phyloP scores from a whole-genome alignment of 805 yeast genomes.

The Clavispora phyllophila region DNA sequence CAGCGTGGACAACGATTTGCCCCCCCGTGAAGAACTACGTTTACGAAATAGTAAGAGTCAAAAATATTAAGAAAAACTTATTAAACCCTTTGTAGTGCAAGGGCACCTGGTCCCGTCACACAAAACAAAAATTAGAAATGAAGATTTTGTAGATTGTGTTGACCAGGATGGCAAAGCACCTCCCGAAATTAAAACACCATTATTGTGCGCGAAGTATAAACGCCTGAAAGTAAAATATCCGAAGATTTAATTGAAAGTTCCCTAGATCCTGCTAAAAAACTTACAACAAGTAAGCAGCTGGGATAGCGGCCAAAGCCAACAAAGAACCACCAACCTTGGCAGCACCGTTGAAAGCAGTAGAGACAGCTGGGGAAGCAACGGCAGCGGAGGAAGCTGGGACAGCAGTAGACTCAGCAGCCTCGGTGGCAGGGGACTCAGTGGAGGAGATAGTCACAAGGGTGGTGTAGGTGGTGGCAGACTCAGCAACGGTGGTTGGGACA shows the following conservation, averaged over 20 bases:
- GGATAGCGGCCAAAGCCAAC: slow-evolving; percentile 25
- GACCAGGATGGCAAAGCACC: background rate
- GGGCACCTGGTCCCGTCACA: background rate
- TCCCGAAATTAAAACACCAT: background rate
- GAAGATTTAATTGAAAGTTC: background rate
- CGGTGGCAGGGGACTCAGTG: slow-evolving; percentile 1
- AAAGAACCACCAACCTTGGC: slow-evolving; percentile 19
- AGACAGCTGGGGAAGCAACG: slow-evolving; percentile 8
- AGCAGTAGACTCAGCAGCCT: slow-evolving; percentile 6
- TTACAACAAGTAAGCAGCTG: slow-evolving; percentile 35
- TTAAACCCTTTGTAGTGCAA: background rate
- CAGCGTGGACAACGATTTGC: too few relatives aligned
- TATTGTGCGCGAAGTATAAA: background rate
- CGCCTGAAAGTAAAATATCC: background rate
- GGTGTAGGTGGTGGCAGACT: slow-evolving; percentile 1
- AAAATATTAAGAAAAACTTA: too few relatives aligned
- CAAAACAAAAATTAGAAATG: background rate
- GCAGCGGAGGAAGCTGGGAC: slow-evolving; percentile 9
- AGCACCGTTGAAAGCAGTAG: slow-evolving; percentile 15
- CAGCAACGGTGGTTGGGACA: background rate
- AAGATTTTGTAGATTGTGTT: background rate
- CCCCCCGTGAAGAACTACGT: too few relatives aligned
- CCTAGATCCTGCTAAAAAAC: background rate
- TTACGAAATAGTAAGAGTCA: too few relatives aligned
- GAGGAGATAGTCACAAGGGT: background rate